Evolutionary conservation across 1,284 basidiomycete species (phyloP).

Genomic region (Cystobasidium pallidum): DNA sequence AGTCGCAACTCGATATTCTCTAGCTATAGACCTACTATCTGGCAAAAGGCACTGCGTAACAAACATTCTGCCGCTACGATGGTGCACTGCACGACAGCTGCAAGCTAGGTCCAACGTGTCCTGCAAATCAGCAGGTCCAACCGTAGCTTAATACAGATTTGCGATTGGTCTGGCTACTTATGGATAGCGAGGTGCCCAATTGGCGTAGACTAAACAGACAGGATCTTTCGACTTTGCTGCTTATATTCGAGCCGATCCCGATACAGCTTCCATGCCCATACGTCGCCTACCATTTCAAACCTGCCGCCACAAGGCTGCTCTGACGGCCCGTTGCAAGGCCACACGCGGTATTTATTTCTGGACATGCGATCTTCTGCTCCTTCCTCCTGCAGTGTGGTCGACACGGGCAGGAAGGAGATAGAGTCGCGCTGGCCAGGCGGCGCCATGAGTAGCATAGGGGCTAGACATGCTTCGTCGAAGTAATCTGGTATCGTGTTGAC

Average conservation of each 20-base stretch:
- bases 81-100: too few species aligned
- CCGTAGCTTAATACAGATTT: too few species aligned
- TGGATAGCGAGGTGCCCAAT: too few species aligned
- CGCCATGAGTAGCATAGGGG: constrained; percentile 16
- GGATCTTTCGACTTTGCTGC: not conserved
- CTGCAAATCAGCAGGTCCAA: too few species aligned
- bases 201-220: too few species aligned
- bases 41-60: too few species aligned
- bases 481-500: too few species aligned
- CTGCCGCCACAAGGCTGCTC: not conserved
- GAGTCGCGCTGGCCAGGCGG: not conserved
- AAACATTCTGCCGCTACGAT: too few species aligned
- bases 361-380: not conserved
- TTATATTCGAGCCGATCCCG: not conserved
- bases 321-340: not conserved
- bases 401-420: constrained; percentile 8
- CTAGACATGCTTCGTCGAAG: constrained; percentile 17
- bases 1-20: too few species aligned
- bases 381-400: constrained; percentile 10
- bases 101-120: too few species aligned
- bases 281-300: constrained; percentile 22
- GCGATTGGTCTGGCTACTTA: too few species aligned
- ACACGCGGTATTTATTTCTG: constrained; percentile 10
- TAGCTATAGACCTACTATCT: too few species aligned
- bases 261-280: constrained; percentile 17